phyloP scores from a whole-genome alignment of 2,329 filamentous ascomycete genomes.

The Cordyceps javanica region DNA sequence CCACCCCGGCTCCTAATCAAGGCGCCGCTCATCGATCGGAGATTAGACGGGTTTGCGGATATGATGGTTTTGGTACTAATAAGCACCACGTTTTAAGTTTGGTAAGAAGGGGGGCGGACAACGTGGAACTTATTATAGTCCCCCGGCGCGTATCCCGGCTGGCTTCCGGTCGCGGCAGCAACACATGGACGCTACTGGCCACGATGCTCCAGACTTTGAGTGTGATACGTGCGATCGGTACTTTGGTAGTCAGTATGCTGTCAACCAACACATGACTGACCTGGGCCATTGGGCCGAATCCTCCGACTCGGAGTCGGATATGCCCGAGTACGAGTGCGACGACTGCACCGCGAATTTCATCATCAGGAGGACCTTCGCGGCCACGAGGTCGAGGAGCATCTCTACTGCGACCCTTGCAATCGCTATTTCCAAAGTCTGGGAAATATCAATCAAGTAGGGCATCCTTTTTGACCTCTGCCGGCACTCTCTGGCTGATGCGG shows the following conservation, averaged over 20 bases:
- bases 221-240: not conserved
- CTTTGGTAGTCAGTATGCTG: not conserved
- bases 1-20: too few relatives aligned
- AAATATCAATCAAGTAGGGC: not conserved
- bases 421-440: not conserved
- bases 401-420: not conserved
- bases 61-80: too few relatives aligned
- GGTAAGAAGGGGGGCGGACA: too few relatives aligned
- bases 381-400: not conserved
- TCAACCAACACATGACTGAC: not conserved
- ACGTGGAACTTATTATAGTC: not conserved
- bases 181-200: conserved; percentile 10
- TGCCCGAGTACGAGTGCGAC: not conserved
- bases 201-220: conserved; percentile 14
- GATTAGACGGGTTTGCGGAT: too few relatives aligned
- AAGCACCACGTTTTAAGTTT: too few relatives aligned
- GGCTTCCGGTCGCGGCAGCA: conserved; percentile 14
- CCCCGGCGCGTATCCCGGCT: not conserved
- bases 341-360: not conserved
- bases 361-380: not conserved
- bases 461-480: not conserved
- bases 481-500: not conserved
- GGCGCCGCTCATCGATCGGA: too few relatives aligned
- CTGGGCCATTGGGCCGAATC: not conserved
- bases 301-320: not conserved